phyloP scores from a whole-genome alignment of 192 early-diverging fungal genomes.

The Chytriomyces sp. region DNA sequence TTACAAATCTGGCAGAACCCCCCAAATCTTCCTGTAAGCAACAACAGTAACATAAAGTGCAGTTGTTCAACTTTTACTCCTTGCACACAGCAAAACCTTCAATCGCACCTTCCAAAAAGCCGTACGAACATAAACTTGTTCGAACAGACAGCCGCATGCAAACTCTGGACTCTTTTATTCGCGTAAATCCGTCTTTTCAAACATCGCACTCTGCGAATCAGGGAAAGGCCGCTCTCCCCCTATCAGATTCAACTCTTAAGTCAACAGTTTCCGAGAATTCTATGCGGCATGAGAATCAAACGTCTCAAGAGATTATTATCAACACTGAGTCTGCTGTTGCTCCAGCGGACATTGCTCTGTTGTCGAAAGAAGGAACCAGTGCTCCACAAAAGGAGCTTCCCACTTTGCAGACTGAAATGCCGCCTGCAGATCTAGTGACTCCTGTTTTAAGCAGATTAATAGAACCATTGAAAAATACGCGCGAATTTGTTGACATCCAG shows the following conservation, averaged over 20 bases:
- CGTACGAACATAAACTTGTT: conserved; percentile 74
- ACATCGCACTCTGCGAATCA: background rate
- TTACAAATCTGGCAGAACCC: background rate
- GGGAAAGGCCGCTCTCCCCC: background rate
- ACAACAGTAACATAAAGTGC: background rate
- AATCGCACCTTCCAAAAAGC: conserved; percentile 39
- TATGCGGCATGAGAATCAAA: too few relatives aligned
- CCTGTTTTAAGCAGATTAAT: too few relatives aligned
- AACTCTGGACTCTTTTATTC: conserved; percentile 75
- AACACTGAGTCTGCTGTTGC: background rate
- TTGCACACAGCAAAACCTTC: background rate
- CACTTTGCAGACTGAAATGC: too few relatives aligned
- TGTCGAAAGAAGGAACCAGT: conserved; percentile 10
- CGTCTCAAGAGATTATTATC: too few relatives aligned
- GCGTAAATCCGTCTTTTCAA: conserved; percentile 27
- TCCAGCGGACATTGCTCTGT: background rate
- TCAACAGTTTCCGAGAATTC: too few relatives aligned
- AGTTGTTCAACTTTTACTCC: too few relatives aligned
- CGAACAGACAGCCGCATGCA: conserved; percentile 83
- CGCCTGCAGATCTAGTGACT: too few relatives aligned
- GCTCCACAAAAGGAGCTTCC: too few relatives aligned
- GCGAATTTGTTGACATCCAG: conserved; percentile 69
- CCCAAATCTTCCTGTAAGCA: conserved; percentile 5
- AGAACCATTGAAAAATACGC: background rate
- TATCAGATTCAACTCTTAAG: background rate